These are phyloP conservation scores for Kwoniella botswanensis DNA, from an alignment of 768 basidiomycete genomes.

Conservation along the genomic window DNA sequence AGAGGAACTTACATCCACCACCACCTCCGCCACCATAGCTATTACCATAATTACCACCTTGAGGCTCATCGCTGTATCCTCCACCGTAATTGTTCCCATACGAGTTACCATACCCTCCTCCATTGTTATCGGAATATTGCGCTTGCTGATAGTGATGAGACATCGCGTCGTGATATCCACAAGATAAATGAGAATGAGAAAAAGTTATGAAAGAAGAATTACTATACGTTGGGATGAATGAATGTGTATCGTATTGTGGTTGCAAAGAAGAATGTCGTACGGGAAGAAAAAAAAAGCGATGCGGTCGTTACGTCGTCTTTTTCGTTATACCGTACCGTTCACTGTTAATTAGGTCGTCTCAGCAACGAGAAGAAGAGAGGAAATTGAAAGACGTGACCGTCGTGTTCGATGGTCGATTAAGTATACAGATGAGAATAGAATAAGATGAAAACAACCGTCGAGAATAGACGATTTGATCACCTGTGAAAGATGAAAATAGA, in stretches of 20 bases:
- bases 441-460: background rate
- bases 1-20: slow-evolving; percentile 11
- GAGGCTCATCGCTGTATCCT: slow-evolving; percentile 47
- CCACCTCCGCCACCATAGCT: slow-evolving; percentile 31
- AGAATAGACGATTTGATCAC: too few species aligned
- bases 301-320: slow-evolving; percentile 5
- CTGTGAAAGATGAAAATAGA: too few species aligned
- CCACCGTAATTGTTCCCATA: slow-evolving; percentile 35
- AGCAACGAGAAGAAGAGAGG: background rate
- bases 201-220: background rate
- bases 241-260: slow-evolving; percentile 4
- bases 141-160: slow-evolving; percentile 46
- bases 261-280: background rate
- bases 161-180: slow-evolving; percentile 26
- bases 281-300: background rate
- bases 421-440: background rate
- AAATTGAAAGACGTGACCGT: background rate
- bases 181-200: slow-evolving; percentile 1
- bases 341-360: background rate
- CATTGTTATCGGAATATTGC: slow-evolving; percentile 39
- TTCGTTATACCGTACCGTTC: background rate
- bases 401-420: background rate
- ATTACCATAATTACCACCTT: slow-evolving; percentile 26
- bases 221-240: slow-evolving; percentile 1
- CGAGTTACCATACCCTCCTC: slow-evolving; percentile 28